Conservation (phyloP, 768 basidiomycete genomes). For the Lepiota subincarnata region DNA sequence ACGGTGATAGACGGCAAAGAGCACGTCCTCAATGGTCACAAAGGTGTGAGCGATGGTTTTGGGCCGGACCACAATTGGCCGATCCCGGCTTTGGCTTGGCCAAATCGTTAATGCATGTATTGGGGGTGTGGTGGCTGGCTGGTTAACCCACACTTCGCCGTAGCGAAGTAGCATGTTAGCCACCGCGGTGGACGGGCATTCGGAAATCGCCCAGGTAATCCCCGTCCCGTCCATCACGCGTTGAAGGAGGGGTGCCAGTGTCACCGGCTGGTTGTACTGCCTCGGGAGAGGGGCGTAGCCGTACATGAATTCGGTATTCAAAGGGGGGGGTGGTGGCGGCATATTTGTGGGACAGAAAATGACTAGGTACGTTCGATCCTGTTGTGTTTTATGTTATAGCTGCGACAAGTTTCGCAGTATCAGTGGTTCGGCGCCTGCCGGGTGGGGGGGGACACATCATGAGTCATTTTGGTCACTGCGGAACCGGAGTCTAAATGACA, state of each 20-base stretch:
- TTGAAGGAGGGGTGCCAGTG: neutral
- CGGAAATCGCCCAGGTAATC: conserved; percentile 5
- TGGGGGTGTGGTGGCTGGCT: conserved; percentile 2
- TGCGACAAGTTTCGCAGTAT: neutral
- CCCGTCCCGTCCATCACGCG: neutral
- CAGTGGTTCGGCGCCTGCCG: neutral
- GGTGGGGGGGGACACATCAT: neutral
- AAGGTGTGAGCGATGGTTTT: neutral
- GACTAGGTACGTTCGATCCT: neutral
- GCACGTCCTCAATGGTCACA: conserved; percentile 5
- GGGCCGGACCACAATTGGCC: conserved; percentile 5
- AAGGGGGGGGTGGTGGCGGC: conserved; percentile 1
- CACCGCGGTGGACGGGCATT: neutral
- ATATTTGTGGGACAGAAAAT: conserved; percentile 1
- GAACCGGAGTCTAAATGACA: neutral
- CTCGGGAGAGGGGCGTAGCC: neutral
- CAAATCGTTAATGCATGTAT: conserved; percentile 1
- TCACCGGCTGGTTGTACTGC: neutral
- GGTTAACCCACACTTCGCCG: neutral
- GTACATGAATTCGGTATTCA: neutral
- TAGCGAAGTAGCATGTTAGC: conserved; percentile 1
- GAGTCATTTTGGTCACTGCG: conserved; percentile 11
- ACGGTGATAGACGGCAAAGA: neutral
- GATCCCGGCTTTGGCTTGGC: neutral
- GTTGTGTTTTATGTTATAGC: neutral